Percentiles rank a stretch among this genome's conserved stretches.
These are phyloP conservation scores for Waltiozyma sp. DNA, from an alignment of 1,139 yeast genomes.

Conservation along the genomic window DNA sequence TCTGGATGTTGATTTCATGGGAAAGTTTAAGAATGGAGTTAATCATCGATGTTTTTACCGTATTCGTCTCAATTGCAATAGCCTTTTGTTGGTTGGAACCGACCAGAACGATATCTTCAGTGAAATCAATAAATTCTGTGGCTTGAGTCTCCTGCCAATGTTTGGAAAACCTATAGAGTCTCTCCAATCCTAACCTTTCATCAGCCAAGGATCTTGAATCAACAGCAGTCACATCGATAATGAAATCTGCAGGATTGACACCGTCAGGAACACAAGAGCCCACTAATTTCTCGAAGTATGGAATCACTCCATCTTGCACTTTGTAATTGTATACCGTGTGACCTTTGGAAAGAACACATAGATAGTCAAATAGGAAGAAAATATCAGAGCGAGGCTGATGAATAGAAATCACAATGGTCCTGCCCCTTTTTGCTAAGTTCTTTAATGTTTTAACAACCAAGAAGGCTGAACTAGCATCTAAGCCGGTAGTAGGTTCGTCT, in stretches of 20 bases:
- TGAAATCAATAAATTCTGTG: conserved; percentile 2
- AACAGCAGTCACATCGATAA: conserved; percentile 63
- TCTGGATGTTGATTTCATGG: conserved; percentile 43
- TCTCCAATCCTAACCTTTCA: conserved; percentile 32
- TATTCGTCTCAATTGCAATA: background rate
- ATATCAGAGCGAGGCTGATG: conserved; percentile 86
- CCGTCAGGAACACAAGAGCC: conserved; percentile 36
- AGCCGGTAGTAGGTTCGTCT: conserved; percentile 86
- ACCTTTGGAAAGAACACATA: conserved; percentile 63
- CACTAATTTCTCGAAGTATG: conserved; percentile 37
- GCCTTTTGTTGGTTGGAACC: background rate
- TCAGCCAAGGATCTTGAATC: conserved; percentile 37
- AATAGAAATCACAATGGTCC: conserved; percentile 65
- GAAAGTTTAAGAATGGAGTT: background rate
- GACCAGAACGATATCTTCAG: background rate
- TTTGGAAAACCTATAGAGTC: conserved; percentile 37
- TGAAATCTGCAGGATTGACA: conserved; percentile 51
- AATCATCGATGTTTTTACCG: conserved; percentile 3
- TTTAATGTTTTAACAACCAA: conserved; percentile 52
- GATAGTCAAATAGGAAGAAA: conserved; percentile 49
- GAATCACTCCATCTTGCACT: conserved; percentile 29
- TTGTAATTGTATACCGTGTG: conserved; percentile 50
- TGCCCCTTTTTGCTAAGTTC: conserved; percentile 46
- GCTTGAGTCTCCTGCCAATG: conserved; percentile 34
- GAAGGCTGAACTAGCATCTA: conserved; percentile 71